Conservation (phyloP, 2,329 filamentous ascomycete genomes). For the Fusarium poae region DNA sequence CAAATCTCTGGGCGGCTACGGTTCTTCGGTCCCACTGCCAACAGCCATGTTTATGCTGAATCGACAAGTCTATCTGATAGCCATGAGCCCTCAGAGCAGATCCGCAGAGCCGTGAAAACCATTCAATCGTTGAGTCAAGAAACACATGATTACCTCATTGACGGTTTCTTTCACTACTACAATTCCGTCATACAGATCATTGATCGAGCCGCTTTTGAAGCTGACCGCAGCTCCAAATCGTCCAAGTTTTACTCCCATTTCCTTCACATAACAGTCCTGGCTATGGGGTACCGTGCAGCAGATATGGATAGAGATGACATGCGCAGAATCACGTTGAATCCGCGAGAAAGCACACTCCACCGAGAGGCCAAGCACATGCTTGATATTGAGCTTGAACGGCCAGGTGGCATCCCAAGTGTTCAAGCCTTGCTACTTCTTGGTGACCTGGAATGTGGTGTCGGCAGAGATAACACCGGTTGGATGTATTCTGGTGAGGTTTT, state of each 20-base stretch:
- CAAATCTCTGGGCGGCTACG: conserved; percentile 63
- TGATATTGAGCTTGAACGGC: conserved; percentile 65
- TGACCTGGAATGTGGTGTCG: conserved; percentile 66
- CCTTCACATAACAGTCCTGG: conserved; percentile 64
- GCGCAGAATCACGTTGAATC: conserved; percentile 59
- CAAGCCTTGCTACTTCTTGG: conserved; percentile 65
- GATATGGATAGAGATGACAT: conserved; percentile 64
- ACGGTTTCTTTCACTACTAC: conserved; percentile 65
- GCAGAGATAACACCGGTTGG: conserved; percentile 67
- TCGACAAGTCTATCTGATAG: conserved; percentile 53
- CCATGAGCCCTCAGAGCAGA: conserved; percentile 60
- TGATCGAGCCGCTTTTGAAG: conserved; percentile 63
- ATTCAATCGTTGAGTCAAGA: conserved; percentile 60
- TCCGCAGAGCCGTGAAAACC: conserved; percentile 61
- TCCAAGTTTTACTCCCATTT: conserved; percentile 66
- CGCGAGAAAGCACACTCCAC: conserved; percentile 65
- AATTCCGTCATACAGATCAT: conserved; percentile 64
- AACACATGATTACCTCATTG: conserved; percentile 66
- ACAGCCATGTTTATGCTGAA: conserved; percentile 64
- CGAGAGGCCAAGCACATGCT: conserved; percentile 67
- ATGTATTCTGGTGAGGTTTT: conserved; percentile 63
- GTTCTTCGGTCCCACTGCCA: conserved; percentile 67
- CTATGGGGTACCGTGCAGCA: conserved; percentile 65
- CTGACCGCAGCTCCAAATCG: conserved; percentile 60
- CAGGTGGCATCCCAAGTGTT: conserved; percentile 65